phyloP scores from a whole-genome alignment of 2,329 filamentous ascomycete species.

The Claviceps purpurea region DNA sequence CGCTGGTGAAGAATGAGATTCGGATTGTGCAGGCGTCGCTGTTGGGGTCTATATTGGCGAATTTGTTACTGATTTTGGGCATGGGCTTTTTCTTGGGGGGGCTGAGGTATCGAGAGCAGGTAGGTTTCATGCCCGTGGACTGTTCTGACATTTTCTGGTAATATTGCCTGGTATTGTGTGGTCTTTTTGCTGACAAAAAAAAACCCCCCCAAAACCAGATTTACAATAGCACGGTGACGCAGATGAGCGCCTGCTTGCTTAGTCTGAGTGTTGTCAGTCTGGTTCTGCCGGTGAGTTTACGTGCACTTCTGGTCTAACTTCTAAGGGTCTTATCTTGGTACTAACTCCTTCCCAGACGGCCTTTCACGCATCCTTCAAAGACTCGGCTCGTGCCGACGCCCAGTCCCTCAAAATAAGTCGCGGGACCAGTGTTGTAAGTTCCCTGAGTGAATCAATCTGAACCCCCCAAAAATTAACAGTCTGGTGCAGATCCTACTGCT shows the following conservation, averaged over 20 bases:
- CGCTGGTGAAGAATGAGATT: constrained; percentile 48
- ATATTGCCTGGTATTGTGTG: not conserved
- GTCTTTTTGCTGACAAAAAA: not conserved
- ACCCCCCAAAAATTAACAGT: not conserved
- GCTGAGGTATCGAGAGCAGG: constrained; percentile 75
- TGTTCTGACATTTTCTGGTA: too few relatives aligned
- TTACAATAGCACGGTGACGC: constrained; percentile 89
- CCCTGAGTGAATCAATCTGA: constrained; percentile 7
- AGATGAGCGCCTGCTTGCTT: constrained; percentile 89
- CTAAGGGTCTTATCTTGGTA: constrained; percentile 10
- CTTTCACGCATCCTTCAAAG: constrained; percentile 76
- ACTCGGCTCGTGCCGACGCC: constrained; percentile 46
- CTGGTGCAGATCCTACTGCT: constrained; percentile 52
- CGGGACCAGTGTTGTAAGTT: constrained; percentile 68
- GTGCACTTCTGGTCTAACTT: too few relatives aligned
- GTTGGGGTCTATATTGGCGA: constrained; percentile 79
- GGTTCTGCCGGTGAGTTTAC: constrained; percentile 54
- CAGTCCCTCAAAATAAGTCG: constrained; percentile 75
- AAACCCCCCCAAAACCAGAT: constrained; percentile 38
- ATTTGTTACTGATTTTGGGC: constrained; percentile 75
- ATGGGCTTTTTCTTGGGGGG: constrained; percentile 87
- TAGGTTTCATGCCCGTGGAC: constrained; percentile 13
- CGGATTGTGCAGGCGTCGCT: constrained; percentile 85
- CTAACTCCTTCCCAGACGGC: constrained; percentile 45
- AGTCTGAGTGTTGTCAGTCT: constrained; percentile 85